A percentile compares a stretch with the other conserved stretches of the same genome.
These are phyloP conservation scores for Arachnomyces sp. DNA, from an alignment of 2,329 filamentous ascomycete genomes.

Conservation along the genomic window DNA sequence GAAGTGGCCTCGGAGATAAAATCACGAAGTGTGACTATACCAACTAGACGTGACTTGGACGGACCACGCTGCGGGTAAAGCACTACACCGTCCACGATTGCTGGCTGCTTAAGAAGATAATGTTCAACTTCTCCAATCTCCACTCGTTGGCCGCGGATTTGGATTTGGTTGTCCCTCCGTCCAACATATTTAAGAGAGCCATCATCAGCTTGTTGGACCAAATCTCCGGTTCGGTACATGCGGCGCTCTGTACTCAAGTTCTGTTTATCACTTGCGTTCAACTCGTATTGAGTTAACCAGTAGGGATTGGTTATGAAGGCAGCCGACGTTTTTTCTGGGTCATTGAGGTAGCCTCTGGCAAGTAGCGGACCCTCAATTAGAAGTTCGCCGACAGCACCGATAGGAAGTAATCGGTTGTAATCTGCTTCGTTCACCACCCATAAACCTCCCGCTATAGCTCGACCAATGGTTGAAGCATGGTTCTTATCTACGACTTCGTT, in stretches of 20 bases:
- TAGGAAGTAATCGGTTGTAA: slow-evolving; percentile 18
- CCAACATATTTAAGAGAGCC: slow-evolving; percentile 41
- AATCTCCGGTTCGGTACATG: slow-evolving; percentile 36
- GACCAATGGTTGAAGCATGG: slow-evolving; percentile 24
- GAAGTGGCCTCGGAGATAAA: background rate
- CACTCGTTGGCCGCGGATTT: slow-evolving; percentile 58
- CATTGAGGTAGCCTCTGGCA: slow-evolving; percentile 54
- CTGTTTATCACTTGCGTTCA: background rate
- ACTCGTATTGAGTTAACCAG: slow-evolving; percentile 43
- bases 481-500: slow-evolving; percentile 24
- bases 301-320: slow-evolving; percentile 51
- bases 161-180: slow-evolving; percentile 61
- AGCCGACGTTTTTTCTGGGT: slow-evolving; percentile 50
- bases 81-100: slow-evolving; percentile 28
- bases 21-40: slow-evolving; percentile 24
- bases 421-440: slow-evolving; percentile 33
- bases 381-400: slow-evolving; percentile 24
- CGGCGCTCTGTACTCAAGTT: slow-evolving; percentile 15
- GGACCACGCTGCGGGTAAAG: slow-evolving; percentile 30
- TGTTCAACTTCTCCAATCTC: slow-evolving; percentile 50
- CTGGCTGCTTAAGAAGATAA: slow-evolving; percentile 23
- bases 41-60: slow-evolving; percentile 24
- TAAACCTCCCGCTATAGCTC: slow-evolving; percentile 25
- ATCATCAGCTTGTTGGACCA: slow-evolving; percentile 29
- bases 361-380: slow-evolving; percentile 35